Evolutionary conservation across 2,329 filamentous ascomycete genomes (phyloP).

Genomic region (Claviceps sp.): DNA sequence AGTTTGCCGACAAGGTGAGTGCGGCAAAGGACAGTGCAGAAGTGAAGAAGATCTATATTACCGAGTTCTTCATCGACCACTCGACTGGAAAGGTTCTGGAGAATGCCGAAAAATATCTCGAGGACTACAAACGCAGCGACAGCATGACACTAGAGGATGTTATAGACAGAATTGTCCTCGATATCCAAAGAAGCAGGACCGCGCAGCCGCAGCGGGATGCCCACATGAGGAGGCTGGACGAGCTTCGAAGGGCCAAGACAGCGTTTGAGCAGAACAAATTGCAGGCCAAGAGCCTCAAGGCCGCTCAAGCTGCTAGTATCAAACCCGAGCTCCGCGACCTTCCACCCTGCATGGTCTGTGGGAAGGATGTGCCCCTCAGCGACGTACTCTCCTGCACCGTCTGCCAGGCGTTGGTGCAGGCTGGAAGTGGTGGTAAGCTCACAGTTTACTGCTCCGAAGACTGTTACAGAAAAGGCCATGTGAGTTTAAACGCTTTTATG

Average conservation of each 20-base stretch:
- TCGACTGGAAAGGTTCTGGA: constrained; percentile 19
- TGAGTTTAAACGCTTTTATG: constrained; percentile 15
- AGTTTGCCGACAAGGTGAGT: constrained; percentile 20
- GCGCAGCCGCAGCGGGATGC: constrained; percentile 24
- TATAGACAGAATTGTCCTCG: constrained; percentile 20
- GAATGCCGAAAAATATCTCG: constrained; percentile 25
- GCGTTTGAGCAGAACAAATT: constrained; percentile 33
- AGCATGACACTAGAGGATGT: constrained; percentile 19
- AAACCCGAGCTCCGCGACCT: constrained; percentile 23
- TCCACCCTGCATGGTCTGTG: constrained; percentile 27
- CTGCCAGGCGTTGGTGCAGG: constrained; percentile 29
- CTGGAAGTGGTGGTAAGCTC: constrained; percentile 21
- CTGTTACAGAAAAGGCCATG: constrained; percentile 27
- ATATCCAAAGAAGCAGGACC: constrained; percentile 17
- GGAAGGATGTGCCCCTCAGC: constrained; percentile 18
- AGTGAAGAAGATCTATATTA: constrained; percentile 25
- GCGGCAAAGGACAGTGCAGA: constrained; percentile 18
- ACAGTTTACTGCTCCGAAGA: constrained; percentile 32
- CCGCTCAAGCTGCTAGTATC: constrained; percentile 15
- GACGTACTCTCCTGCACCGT: constrained; percentile 29
- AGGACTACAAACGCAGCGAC: constrained; percentile 18
- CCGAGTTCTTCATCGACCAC: constrained; percentile 27
- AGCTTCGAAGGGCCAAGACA: constrained; percentile 33
- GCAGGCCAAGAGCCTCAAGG: constrained; percentile 22
- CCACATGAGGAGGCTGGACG: constrained; percentile 27